A percentile compares a stretch with the other conserved stretches of the same genome.
phyloP scores from a whole-genome alignment of 805 yeast species.

The Candida lessepsii region DNA sequence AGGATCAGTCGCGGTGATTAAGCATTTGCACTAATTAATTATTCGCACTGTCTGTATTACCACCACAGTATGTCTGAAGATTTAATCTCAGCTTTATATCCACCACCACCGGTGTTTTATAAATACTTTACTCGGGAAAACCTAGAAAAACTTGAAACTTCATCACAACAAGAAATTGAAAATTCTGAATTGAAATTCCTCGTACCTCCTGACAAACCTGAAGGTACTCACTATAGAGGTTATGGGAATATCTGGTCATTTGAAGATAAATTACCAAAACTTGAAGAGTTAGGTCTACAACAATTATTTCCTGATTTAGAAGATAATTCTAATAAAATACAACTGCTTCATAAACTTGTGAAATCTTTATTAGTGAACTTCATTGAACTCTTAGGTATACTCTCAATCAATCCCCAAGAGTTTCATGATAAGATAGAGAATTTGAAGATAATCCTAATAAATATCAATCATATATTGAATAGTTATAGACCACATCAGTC shows the following conservation, averaged over 20 bases:
- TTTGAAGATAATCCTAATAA: constrained; percentile 75
- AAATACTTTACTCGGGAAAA: constrained; percentile 73
- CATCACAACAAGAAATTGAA: constrained; percentile 11
- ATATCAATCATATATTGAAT: constrained; percentile 87
- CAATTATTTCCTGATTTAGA: constrained; percentile 58
- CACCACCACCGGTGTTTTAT: constrained; percentile 89
- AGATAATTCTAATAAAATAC: constrained; percentile 49
- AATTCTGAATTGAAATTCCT: constrained; percentile 55
- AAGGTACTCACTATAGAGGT: constrained; percentile 68
- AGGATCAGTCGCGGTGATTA: neutral
- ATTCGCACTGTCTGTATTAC: too few species aligned
- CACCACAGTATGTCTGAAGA: constrained; percentile 24
- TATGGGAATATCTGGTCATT: constrained; percentile 91
- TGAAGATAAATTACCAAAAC: constrained; percentile 71
- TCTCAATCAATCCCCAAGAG: constrained; percentile 69
- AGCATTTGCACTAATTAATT: neutral
- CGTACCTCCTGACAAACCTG: constrained; percentile 64
- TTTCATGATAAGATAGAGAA: constrained; percentile 66
- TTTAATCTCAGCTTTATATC: constrained; percentile 69
- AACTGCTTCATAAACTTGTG: constrained; percentile 75
- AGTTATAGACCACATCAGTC: constrained; percentile 96
- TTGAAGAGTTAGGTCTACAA: constrained; percentile 72
- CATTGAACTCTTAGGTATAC: constrained; percentile 75
- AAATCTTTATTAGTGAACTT: constrained; percentile 78
- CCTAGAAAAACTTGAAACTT: constrained; percentile 37